Base-by-base conservation (phyloP, 148 eudicot species). In the Tetragonia tetragonoides region DNA sequence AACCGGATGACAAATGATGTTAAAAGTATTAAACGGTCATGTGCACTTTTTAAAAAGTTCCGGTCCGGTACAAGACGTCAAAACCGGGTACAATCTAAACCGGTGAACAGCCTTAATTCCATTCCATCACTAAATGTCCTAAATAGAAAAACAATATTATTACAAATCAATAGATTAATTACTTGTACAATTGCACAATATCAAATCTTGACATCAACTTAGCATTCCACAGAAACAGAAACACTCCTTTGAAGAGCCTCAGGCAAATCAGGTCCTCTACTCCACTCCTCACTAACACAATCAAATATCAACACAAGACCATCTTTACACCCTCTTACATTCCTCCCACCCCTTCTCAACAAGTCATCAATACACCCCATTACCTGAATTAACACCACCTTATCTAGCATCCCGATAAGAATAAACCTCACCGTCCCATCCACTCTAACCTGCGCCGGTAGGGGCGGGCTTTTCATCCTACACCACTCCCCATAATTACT, bases 371-470 rank as follows among this genome's bases (percentile, higher is more conserved):
- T 79, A 62, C 92, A 80, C 54, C 93, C 94, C 87, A 81, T 87
- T 5, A 88, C 90, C 74, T 90, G 95, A n/a, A 90, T 74, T 71
- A 94, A 68, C 68, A 89, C 92, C 89, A 90, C 95, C 91, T 83
- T 90, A 21, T 88, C 88, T 78, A 86, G 89, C 77, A 86, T 86
- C 78, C 90, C 97, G 0, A 90, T 89, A 70, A 93, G 88, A 5
- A 87, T 75, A 53, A 88, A 94, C 84, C 94, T 87, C 84, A 90
- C 93, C 61, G 86, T 83, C 46, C 97, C 82, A 23, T 92, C 95
- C 66, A 94, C 24, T 42, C 95, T 75, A 7, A 88, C 85, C 72
- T 88, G 95, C 57, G 82, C 86, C 80, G 89, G 86, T 49, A 88
- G n/a, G 38, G 98, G 97, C 57, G 98, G 97, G 7, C 85, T 64